Evolutionary conservation across 805 yeast genomes (phyloP).

Genomic region (Saturnispora sanitii): DNA sequence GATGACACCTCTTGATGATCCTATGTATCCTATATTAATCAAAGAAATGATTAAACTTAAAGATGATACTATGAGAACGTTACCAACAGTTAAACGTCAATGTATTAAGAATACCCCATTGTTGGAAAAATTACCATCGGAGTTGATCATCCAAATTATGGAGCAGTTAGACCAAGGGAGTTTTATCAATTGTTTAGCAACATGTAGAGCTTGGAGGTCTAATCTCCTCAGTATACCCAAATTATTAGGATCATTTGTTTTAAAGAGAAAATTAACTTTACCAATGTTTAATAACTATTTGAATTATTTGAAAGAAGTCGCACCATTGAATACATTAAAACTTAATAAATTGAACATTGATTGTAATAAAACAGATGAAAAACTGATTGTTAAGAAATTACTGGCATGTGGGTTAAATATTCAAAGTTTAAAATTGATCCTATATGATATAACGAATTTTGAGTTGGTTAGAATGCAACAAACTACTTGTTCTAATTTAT

Average conservation of each 20-base stretch:
- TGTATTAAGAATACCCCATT: slow-evolving; percentile 5
- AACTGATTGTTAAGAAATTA: slow-evolving; percentile 2
- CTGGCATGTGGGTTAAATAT: slow-evolving; percentile 8
- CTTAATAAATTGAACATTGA: slow-evolving; percentile 2
- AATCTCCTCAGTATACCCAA: slow-evolving; percentile 9
- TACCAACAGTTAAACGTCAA: slow-evolving; percentile 1
- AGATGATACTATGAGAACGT: not conserved
- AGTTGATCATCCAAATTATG: slow-evolving; percentile 9
- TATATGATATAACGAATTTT: slow-evolving; percentile 2
- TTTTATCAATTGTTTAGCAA: slow-evolving; percentile 6
- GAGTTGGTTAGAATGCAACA: slow-evolving; percentile 7
- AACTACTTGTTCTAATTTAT: slow-evolving; percentile 5
- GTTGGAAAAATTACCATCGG: slow-evolving; percentile 9
- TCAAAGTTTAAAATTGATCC: slow-evolving; percentile 1
- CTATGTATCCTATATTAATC: slow-evolving; percentile 1
- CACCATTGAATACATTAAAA: slow-evolving; percentile 4
- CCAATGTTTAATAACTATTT: slow-evolving; percentile 3
- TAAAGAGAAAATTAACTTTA: slow-evolving; percentile 4
- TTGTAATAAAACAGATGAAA: not conserved
- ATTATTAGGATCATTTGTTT: slow-evolving; percentile 7
- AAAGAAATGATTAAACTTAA: not conserved
- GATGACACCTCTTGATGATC: not conserved
- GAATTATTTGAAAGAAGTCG: slow-evolving; percentile 10
- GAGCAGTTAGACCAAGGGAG: slow-evolving; percentile 2
- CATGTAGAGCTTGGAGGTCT: slow-evolving; percentile 12